A percentile compares a stretch with the other conserved stretches of the same genome.
Evolutionary conservation across 345 rosid genomes (phyloP).

Genomic region (Eucalyptus marginata): DNA sequence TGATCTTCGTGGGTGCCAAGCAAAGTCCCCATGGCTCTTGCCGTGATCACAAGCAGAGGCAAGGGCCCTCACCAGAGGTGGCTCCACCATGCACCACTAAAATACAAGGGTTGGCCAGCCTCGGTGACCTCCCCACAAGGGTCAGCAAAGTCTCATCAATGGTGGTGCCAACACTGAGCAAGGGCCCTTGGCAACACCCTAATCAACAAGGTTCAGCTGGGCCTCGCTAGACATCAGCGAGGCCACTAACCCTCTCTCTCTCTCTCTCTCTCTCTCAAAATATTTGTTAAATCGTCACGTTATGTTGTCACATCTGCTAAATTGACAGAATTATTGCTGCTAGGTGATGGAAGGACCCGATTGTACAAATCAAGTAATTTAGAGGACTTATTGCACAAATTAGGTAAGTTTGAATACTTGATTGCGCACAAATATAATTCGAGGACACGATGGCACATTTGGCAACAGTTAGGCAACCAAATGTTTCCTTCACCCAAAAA

Average conservation of each 20-base stretch:
- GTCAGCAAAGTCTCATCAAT: neutral
- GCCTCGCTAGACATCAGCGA: neutral
- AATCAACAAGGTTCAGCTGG: neutral
- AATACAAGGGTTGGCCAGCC: neutral
- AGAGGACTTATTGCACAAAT: neutral
- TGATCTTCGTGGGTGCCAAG: neutral
- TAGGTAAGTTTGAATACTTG: neutral
- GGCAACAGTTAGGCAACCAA: neutral
- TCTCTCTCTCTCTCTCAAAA: neutral
- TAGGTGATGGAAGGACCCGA: neutral
- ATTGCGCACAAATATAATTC: neutral
- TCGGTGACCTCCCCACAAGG: neutral
- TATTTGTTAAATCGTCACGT: neutral
- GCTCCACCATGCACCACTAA: neutral
- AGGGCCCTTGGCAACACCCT: neutral
- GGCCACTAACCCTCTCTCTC: neutral
- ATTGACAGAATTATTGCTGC: neutral
- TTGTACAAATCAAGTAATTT: neutral
- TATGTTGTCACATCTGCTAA: neutral
- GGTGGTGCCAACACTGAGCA: neutral
- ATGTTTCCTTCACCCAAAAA: neutral
- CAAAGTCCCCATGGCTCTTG: neutral
- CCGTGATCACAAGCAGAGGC: neutral
- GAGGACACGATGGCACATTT: neutral
- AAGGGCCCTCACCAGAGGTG: neutral